These are phyloP conservation scores for Hymenoscyphus linearis DNA, from an alignment of 2,329 filamentous ascomycete species.

Conservation along the genomic window DNA sequence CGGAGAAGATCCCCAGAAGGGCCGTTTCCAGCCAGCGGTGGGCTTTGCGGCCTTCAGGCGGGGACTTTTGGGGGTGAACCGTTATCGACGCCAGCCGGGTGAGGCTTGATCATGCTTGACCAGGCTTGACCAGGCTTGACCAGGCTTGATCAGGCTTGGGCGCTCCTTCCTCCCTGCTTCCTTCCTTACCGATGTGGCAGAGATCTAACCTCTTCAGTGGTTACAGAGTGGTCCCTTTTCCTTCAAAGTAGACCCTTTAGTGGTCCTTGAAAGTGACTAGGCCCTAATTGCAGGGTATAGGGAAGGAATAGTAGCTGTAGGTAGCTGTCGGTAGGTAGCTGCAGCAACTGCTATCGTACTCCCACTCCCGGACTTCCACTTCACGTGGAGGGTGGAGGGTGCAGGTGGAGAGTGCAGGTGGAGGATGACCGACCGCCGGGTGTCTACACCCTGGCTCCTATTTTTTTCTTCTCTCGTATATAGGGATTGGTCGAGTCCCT, in stretches of 20 bases:
- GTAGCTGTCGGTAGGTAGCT: too few relatives aligned
- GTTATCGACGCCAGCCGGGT: neutral
- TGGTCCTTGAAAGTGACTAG: too few relatives aligned
- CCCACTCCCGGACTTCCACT: neutral
- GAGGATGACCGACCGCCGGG: neutral
- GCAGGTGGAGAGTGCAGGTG: too few relatives aligned
- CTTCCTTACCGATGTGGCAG: neutral
- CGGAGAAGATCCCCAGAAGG: neutral
- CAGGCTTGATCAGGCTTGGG: too few relatives aligned
- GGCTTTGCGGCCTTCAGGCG: neutral
- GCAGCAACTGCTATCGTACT: neutral
- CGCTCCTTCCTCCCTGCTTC: neutral
- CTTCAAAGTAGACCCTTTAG: too few relatives aligned
- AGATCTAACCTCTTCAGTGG: neutral
- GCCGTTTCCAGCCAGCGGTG: neutral
- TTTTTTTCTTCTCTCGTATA: neutral
- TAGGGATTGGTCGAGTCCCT: neutral
- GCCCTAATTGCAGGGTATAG: neutral
- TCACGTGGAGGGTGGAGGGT: neutral
- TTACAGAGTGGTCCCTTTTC: too few relatives aligned
- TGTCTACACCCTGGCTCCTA: neutral
- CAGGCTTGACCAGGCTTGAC: too few relatives aligned
- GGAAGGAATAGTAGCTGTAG: neutral
- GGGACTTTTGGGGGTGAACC: neutral
- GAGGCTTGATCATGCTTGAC: neutral